phyloP scores from a whole-genome alignment of 1,284 basidiomycete genomes.

The Apiotrichum mycotoxinovorans region DNA sequence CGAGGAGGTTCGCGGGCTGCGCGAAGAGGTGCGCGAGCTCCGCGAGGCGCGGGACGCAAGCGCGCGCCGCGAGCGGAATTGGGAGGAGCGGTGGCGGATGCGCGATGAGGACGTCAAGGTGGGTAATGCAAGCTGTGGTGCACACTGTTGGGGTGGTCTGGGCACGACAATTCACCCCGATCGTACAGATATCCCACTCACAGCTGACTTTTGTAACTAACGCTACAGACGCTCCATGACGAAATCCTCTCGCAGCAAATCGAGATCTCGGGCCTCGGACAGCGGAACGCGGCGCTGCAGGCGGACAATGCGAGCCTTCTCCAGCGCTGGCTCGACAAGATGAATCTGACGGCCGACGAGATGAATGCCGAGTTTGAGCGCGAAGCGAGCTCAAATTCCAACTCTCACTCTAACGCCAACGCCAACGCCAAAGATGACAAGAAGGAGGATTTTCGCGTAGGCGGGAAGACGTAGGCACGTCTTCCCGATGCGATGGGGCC shows the following conservation, averaged over 20 bases:
- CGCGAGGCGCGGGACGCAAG: constrained; percentile 64
- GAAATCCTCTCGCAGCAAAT: constrained; percentile 85
- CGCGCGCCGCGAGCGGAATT: constrained; percentile 54
- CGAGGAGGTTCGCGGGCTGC: constrained; percentile 72
- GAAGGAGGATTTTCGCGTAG: constrained; percentile 33
- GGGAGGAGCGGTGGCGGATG: constrained; percentile 78
- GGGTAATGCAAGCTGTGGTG: constrained; percentile 25
- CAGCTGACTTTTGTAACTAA: background rate
- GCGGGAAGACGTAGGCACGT: constrained; percentile 31
- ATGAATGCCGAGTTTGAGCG: constrained; percentile 74
- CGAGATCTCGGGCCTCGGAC: constrained; percentile 82
- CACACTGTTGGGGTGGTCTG: background rate
- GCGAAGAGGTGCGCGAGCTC: constrained; percentile 77
- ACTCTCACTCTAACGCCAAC: no score
- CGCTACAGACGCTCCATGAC: constrained; percentile 77
- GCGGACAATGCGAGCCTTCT: constrained; percentile 92
- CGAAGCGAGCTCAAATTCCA: constrained; percentile 30
- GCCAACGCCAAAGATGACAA: background rate
- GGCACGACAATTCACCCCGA: background rate
- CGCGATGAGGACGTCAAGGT: constrained; percentile 87
- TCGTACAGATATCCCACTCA: background rate
- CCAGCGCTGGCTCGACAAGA: constrained; percentile 91
- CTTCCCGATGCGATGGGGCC: constrained; percentile 9
- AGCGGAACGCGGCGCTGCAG: constrained; percentile 76
- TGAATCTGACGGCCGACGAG: constrained; percentile 85